A percentile compares a stretch with the other conserved stretches of the same genome.
Evolutionary conservation across 352 stramenopile species (phyloP).

Genomic region (Blastocystis sp.): DNA sequence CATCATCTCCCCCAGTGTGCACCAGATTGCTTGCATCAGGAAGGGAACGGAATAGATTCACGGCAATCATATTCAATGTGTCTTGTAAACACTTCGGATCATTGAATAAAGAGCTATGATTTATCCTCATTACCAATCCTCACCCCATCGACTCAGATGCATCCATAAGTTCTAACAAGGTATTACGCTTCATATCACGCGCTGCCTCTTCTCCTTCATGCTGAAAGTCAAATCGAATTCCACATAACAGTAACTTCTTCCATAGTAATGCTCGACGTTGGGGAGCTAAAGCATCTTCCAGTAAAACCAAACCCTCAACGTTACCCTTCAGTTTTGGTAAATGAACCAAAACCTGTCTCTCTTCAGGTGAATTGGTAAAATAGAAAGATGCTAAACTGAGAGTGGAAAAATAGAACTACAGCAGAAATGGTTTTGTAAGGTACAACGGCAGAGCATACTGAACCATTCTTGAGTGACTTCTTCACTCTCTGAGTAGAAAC

Average conservation of each 20-base stretch:
- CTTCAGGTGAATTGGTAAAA: conserved; percentile 46
- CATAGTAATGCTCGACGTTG: conserved; percentile 58
- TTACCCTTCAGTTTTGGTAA: conserved; percentile 47
- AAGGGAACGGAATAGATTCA: conserved; percentile 90
- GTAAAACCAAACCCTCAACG: background rate
- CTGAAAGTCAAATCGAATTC: conserved; percentile 66
- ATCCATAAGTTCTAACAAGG: conserved; percentile 96
- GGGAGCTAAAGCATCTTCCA: background rate
- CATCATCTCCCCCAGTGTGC: conserved; percentile 95
- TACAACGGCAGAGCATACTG: conserved; percentile 61
- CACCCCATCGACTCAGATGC: conserved; percentile 93
- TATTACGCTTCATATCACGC: conserved; percentile 94
- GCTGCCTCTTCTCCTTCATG: conserved; percentile 57
- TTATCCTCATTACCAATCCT: conserved; percentile 79
- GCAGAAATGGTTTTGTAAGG: conserved; percentile 51
- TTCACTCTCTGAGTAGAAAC: conserved; percentile 65
- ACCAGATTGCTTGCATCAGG: conserved; percentile 69
- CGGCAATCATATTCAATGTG: conserved; percentile 80
- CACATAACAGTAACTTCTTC: conserved; percentile 67
- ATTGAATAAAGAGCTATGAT: conserved; percentile 71
- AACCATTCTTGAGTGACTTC: conserved; percentile 66
- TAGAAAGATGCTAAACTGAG: conserved; percentile 45
- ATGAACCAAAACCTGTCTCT: conserved; percentile 34
- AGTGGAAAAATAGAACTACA: background rate
- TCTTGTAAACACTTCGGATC: conserved; percentile 54